Evolutionary conservation across 768 basidiomycete genomes (phyloP).

Genomic region (Hortiboletus flavorubellus): DNA sequence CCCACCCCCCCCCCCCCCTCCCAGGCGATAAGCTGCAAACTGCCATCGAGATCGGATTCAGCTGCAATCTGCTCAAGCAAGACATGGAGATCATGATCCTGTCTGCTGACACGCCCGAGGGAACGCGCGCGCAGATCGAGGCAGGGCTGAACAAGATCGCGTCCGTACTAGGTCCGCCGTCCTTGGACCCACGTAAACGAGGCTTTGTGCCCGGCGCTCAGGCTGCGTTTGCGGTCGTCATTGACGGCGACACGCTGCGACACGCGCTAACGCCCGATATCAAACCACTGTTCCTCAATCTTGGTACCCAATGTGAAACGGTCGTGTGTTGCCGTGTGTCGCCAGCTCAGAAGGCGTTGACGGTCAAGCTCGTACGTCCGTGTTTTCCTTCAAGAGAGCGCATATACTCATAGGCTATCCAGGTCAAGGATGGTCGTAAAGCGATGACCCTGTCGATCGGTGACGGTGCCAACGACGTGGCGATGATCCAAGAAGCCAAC

Average conservation of each 20-base stretch:
- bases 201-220: slow-evolving; percentile 64
- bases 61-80: slow-evolving; percentile 89
- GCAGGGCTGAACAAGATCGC: slow-evolving; percentile 93
- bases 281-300: slow-evolving; percentile 83
- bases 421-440: slow-evolving; percentile 94
- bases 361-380: slow-evolving; percentile 76
- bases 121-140: slow-evolving; percentile 83
- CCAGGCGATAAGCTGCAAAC: slow-evolving; percentile 95
- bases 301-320: slow-evolving; percentile 95
- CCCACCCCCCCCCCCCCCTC: background rate
- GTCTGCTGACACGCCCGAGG: slow-evolving; percentile 74
- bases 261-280: slow-evolving; percentile 74
- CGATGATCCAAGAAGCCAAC: slow-evolving; percentile 99
- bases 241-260: slow-evolving; percentile 90
- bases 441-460: slow-evolving; percentile 98
- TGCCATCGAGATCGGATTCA: slow-evolving; percentile 96
- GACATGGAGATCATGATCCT: slow-evolving; percentile 98
- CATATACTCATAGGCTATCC: slow-evolving; percentile 1
- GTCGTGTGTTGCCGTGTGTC: slow-evolving; percentile 98
- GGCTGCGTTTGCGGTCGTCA: slow-evolving; percentile 88
- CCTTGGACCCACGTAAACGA: slow-evolving; percentile 54
- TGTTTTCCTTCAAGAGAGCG: background rate
- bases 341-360: slow-evolving; percentile 96
- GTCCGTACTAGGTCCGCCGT: slow-evolving; percentile 75
- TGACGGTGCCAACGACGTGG: slow-evolving; percentile 97